These are phyloP conservation scores for Phaeolepiota aurea DNA, from an alignment of 768 basidiomycete genomes.

Conservation along the genomic window DNA sequence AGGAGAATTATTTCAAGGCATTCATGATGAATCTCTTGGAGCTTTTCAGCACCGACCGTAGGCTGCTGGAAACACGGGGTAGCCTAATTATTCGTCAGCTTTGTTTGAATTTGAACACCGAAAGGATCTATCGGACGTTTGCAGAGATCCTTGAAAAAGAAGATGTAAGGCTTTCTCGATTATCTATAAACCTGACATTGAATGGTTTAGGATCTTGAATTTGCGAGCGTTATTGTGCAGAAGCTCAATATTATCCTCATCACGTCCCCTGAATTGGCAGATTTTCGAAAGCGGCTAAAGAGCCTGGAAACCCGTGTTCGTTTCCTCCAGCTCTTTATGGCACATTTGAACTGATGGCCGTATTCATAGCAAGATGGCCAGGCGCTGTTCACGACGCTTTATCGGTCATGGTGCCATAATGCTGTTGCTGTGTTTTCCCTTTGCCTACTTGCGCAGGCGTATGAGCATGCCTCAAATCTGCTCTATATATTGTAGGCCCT, in stretches of 20 bases:
- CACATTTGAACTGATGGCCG: not conserved
- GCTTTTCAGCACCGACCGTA: constrained; percentile 89
- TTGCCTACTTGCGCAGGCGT: constrained; percentile 94
- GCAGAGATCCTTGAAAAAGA: constrained; percentile 98
- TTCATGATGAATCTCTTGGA: constrained; percentile 95
- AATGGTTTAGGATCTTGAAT: constrained; percentile 80
- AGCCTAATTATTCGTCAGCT: constrained; percentile 94
- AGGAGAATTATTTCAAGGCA: constrained; percentile 89
- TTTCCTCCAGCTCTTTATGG: constrained; percentile 4
- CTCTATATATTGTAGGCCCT: constrained; percentile 80
- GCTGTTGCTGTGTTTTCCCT: constrained; percentile 95
- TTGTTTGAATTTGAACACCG: constrained; percentile 89
- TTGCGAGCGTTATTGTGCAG: constrained; percentile 95
- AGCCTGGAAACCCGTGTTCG: constrained; percentile 86
- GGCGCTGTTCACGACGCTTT: constrained; percentile 86
- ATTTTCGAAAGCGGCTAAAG: constrained; percentile 89
- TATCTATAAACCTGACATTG: not conserved
- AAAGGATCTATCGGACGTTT: constrained; percentile 90
- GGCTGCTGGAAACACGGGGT: constrained; percentile 83
- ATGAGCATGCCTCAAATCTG: constrained; percentile 96
- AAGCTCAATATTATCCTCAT: constrained; percentile 95
- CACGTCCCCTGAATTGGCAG: constrained; percentile 91
- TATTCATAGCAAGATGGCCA: constrained; percentile 84
- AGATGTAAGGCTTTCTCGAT: constrained; percentile 49
- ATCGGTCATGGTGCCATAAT: constrained; percentile 98